These are phyloP conservation scores for Crataegus laevigata DNA, from an alignment of 306 rosid genomes.

Conservation along the genomic window DNA sequence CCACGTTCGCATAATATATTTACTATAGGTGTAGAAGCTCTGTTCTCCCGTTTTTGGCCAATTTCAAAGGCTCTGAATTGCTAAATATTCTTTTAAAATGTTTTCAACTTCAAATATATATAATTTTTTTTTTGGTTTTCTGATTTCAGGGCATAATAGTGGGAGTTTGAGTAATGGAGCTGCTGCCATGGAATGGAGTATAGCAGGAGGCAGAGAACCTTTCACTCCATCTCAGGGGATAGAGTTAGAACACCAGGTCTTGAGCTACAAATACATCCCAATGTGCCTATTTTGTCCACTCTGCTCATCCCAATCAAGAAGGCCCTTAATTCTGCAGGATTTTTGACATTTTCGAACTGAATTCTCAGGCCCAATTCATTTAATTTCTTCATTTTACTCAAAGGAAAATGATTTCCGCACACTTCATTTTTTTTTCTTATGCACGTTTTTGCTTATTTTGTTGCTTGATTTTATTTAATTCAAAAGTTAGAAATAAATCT, in stretches of 20 bases:
- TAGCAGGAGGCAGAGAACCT: conserved; percentile 44
- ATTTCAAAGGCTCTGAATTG: too few relatives aligned
- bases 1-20: too few relatives aligned
- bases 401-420: too few relatives aligned
- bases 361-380: conserved; percentile 65
- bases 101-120: too few relatives aligned
- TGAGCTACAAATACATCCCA: conserved; percentile 88
- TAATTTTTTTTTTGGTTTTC: neutral
- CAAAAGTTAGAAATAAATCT: too few relatives aligned
- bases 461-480: too few relatives aligned
- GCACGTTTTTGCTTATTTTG: too few relatives aligned
- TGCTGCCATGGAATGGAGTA: conserved; percentile 41
- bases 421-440: too few relatives aligned
- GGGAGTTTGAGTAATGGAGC: conserved; percentile 32
- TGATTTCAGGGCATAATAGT: conserved; percentile 35
- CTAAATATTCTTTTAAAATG: too few relatives aligned
- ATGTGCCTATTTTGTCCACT: conserved; percentile 68
- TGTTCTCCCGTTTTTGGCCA: too few relatives aligned
- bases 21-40: too few relatives aligned
- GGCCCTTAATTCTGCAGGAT: conserved; percentile 68
- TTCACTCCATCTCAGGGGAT: conserved; percentile 95
- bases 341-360: conserved; percentile 38
- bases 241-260: conserved; percentile 87
- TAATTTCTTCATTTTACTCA: conserved; percentile 10
- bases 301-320: conserved; percentile 70